These are phyloP conservation scores for Vanderwaltozyma yarrowii DNA, from an alignment of 805 yeast genomes.

Conservation along the genomic window DNA sequence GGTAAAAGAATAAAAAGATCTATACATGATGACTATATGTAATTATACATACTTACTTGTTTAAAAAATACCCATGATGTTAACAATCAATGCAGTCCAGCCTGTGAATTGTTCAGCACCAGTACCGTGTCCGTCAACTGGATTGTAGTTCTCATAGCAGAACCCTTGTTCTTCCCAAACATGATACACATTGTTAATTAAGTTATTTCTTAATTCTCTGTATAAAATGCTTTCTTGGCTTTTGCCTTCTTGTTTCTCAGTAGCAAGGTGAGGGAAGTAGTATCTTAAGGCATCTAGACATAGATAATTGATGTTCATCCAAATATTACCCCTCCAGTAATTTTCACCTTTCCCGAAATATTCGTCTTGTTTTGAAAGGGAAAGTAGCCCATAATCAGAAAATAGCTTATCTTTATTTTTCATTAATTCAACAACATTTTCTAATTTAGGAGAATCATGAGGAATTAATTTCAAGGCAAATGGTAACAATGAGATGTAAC, in stretches of 20 bases:
- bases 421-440: slow-evolving; percentile 45
- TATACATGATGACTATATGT: background rate
- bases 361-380: slow-evolving; percentile 58
- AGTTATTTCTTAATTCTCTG: slow-evolving; percentile 46
- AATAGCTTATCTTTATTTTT: slow-evolving; percentile 66
- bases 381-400: slow-evolving; percentile 70
- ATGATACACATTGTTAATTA: slow-evolving; percentile 57
- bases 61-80: slow-evolving; percentile 46
- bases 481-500: slow-evolving; percentile 82
- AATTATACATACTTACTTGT: background rate
- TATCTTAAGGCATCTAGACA: slow-evolving; percentile 56
- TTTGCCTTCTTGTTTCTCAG: slow-evolving; percentile 7
- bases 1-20: too few species aligned
- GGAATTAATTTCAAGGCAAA: slow-evolving; percentile 62
- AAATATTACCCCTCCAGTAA: slow-evolving; percentile 92
- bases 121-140: slow-evolving; percentile 57
- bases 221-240: slow-evolving; percentile 42
- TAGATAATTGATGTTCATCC: slow-evolving; percentile 87
- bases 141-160: slow-evolving; percentile 88
- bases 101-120: slow-evolving; percentile 90
- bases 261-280: slow-evolving; percentile 35
- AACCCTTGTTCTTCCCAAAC: slow-evolving; percentile 70
- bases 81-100: slow-evolving; percentile 79
- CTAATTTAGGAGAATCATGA: slow-evolving; percentile 36
- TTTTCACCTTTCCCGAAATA: slow-evolving; percentile 71